A percentile compares a stretch with the other conserved stretches of the same genome.
These are phyloP conservation scores for Helianthus tuberosus DNA, from an alignment of 129 eudicot genomes.

Conservation along the genomic window DNA sequence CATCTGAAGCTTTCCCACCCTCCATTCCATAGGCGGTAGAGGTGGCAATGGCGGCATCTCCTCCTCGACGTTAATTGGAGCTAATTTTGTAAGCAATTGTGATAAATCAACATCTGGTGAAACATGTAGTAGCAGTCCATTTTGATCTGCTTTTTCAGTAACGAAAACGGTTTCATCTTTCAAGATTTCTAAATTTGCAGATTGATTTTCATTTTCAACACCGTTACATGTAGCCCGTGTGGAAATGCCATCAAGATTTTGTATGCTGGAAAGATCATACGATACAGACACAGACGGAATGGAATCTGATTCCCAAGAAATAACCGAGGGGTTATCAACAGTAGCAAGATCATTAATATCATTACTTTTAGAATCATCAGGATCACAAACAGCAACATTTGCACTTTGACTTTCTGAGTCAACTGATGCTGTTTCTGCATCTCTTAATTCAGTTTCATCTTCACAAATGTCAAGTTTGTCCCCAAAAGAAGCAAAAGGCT, in stretches of 20 bases:
- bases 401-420: constrained; percentile 29
- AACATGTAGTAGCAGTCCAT: not conserved
- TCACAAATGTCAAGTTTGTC: constrained; percentile 27
- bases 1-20: constrained; percentile 59
- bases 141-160: too few species aligned
- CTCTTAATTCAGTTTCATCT: constrained; percentile 22
- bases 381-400: constrained; percentile 18
- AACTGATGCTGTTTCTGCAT: constrained; percentile 18
- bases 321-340: constrained; percentile 2
- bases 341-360: constrained; percentile 22
- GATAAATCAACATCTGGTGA: constrained; percentile 1
- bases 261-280: not conserved
- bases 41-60: constrained; percentile 61
- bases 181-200: not conserved
- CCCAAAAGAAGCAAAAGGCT: constrained; percentile 21
- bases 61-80: constrained; percentile 48
- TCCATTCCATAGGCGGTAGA: constrained; percentile 93
- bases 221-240: too few species aligned
- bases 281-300: not conserved
- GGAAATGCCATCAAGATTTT: constrained; percentile 4
- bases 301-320: not conserved
- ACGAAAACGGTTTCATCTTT: too few species aligned
- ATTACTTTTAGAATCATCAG: constrained; percentile 17
- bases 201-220: not conserved
- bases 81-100: constrained; percentile 30